phyloP scores from a whole-genome alignment of 257 asterid genomes.

The Oldenlandia corymbosa region DNA sequence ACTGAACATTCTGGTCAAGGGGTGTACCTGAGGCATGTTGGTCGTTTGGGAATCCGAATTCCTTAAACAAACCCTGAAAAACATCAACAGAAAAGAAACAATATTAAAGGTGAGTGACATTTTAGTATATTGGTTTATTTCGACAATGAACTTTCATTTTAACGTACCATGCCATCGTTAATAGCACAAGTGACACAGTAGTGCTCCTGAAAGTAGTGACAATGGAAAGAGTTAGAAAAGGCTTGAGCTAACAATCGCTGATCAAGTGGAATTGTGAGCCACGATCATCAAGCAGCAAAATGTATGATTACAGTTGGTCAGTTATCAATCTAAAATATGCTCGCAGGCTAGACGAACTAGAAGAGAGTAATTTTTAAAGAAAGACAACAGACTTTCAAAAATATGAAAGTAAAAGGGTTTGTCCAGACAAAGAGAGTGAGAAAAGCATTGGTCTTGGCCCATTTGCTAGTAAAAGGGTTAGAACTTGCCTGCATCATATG shows the following conservation, averaged over 20 bases:
- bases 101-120: conserved; percentile 6
- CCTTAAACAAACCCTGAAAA: conserved; percentile 60
- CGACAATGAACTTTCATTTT: neutral
- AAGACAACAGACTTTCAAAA: too few relatives aligned
- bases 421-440: neutral
- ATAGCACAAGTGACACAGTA: conserved; percentile 81
- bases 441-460: conserved; percentile 3
- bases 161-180: conserved; percentile 77
- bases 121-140: neutral
- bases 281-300: neutral
- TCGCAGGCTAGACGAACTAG: neutral
- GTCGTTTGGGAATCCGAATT: conserved; percentile 61
- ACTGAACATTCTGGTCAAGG: conserved; percentile 15
- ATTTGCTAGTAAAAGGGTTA: conserved; percentile 13
- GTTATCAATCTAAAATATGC: neutral
- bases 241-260: neutral
- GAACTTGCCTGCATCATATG: conserved; percentile 96
- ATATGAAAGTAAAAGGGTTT: too few relatives aligned
- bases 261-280: neutral
- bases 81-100: conserved; percentile 9
- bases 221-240: neutral
- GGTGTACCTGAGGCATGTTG: conserved; percentile 33
- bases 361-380: too few relatives aligned
- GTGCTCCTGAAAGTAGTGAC: conserved; percentile 66
- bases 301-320: neutral